Conservation (phyloP, 2,329 filamentous ascomycete genomes). For the Hypoxylon sp. region DNA sequence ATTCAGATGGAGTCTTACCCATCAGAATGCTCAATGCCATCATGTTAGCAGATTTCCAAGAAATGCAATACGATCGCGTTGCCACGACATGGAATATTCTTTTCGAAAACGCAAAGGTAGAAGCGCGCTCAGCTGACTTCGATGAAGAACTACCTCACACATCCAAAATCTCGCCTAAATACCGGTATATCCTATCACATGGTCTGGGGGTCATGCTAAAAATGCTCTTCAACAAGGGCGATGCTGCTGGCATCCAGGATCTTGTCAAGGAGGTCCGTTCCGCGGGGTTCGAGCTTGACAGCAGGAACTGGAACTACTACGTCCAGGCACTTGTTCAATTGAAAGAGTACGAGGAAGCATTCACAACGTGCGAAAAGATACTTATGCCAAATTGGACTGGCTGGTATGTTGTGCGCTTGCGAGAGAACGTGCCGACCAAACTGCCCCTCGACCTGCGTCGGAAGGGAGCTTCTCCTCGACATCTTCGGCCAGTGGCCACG, state of each 20-base stretch:
- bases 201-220: conserved; percentile 66
- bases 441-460: conserved; percentile 60
- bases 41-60: conserved; percentile 76
- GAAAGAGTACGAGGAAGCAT: conserved; percentile 75
- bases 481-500: conserved; percentile 60
- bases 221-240: conserved; percentile 58
- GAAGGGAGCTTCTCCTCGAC: conserved; percentile 56
- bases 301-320: conserved; percentile 84
- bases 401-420: conserved; percentile 67
- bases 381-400: conserved; percentile 86
- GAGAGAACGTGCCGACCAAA: conserved; percentile 48
- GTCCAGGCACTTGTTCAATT: conserved; percentile 77
- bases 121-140: conserved; percentile 56
- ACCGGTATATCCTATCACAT: conserved; percentile 68
- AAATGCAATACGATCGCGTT: conserved; percentile 72
- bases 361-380: conserved; percentile 79
- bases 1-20: conserved; percentile 60
- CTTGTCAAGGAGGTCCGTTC: conserved; percentile 70
- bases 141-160: conserved; percentile 54
- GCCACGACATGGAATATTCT: conserved; percentile 76
- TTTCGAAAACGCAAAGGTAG: conserved; percentile 66
- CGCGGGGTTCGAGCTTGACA: conserved; percentile 81
- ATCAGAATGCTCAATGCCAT: conserved; percentile 73
- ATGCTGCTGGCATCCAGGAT: conserved; percentile 64
- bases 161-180: conserved; percentile 60